Conservation (phyloP, 176 grass and related monocot genomes). For the Aegilops tauschii region DNA sequence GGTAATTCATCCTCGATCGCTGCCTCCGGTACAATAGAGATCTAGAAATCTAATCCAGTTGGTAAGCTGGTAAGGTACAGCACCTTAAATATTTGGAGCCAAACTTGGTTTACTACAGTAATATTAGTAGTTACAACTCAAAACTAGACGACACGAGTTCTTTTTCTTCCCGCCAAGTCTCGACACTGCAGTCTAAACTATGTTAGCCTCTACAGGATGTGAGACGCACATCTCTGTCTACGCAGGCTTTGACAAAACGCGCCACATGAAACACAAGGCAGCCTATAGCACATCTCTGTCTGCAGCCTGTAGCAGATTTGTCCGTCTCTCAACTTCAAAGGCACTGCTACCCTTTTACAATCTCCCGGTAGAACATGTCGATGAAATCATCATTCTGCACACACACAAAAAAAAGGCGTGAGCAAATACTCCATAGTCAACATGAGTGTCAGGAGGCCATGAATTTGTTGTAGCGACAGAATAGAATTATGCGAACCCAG, state of each 20-base stretch:
- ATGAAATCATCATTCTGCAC: conserved; percentile 61
- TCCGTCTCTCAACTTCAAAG: conserved; percentile 11
- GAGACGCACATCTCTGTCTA: background rate
- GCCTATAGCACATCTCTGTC: too few relatives aligned
- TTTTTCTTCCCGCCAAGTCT: background rate
- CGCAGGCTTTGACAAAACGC: conserved; percentile 15
- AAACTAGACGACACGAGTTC: background rate
- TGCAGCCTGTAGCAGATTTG: background rate
- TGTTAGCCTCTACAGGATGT: background rate
- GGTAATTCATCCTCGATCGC: background rate
- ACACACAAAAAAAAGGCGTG: background rate
- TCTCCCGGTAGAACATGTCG: conserved; percentile 57
- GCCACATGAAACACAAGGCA: conserved; percentile 13
- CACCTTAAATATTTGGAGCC: background rate
- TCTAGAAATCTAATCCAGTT: background rate
- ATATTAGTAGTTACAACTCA: background rate
- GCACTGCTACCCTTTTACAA: conserved; percentile 43
- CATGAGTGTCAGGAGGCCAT: background rate
- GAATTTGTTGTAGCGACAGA: background rate
- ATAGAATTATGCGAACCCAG: background rate
- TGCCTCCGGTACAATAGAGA: background rate
- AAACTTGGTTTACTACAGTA: background rate
- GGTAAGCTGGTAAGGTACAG: background rate
- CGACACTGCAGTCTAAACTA: background rate
- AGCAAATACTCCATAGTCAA: conserved; percentile 16